Conservation (phyloP, 345 rosid genomes). For the Noccaea caerulescens region DNA sequence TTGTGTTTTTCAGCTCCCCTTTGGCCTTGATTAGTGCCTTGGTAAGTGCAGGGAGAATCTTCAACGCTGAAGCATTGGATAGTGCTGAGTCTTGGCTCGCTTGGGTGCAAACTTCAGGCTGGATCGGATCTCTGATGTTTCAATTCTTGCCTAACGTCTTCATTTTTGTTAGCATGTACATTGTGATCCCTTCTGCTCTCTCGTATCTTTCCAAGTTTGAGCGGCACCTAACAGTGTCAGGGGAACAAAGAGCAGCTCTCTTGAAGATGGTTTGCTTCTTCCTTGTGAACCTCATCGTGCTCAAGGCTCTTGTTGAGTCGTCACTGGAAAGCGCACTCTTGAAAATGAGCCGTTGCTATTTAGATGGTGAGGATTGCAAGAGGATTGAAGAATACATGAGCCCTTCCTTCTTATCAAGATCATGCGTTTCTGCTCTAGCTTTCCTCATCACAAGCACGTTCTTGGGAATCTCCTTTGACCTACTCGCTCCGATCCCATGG, state of each 20-base stretch:
- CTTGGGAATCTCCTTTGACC: conserved; percentile 89
- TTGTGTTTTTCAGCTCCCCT: conserved; percentile 93
- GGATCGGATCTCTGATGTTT: conserved; percentile 89
- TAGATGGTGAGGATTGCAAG: conserved; percentile 98
- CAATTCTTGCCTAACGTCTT: conserved; percentile 95
- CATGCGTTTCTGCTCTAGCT: conserved; percentile 93
- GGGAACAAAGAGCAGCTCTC: conserved; percentile 94
- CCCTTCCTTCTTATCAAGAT: conserved; percentile 85
- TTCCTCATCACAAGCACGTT: conserved; percentile 93
- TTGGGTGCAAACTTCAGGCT: conserved; percentile 92
- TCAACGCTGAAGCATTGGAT: conserved; percentile 93
- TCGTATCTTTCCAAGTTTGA: conserved; percentile 94
- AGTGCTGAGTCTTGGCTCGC: conserved; percentile 85
- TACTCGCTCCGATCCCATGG: conserved; percentile 96
- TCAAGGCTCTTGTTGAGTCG: conserved; percentile 89
- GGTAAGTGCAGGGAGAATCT: conserved; percentile 81
- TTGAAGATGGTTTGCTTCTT: conserved; percentile 98
- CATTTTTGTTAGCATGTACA: conserved; percentile 92
- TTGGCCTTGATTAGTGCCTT: conserved; percentile 85
- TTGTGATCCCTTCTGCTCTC: conserved; percentile 86
- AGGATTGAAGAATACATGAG: conserved; percentile 95
- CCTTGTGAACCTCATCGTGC: conserved; percentile 88
- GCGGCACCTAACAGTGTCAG: conserved; percentile 81
- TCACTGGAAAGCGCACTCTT: conserved; percentile 84
- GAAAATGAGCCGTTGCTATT: conserved; percentile 87